A percentile compares a stretch with the other conserved stretches of the same genome.
Conservation (phyloP, 352 stramenopile species). For the Pythium scleroteichum region DNA sequence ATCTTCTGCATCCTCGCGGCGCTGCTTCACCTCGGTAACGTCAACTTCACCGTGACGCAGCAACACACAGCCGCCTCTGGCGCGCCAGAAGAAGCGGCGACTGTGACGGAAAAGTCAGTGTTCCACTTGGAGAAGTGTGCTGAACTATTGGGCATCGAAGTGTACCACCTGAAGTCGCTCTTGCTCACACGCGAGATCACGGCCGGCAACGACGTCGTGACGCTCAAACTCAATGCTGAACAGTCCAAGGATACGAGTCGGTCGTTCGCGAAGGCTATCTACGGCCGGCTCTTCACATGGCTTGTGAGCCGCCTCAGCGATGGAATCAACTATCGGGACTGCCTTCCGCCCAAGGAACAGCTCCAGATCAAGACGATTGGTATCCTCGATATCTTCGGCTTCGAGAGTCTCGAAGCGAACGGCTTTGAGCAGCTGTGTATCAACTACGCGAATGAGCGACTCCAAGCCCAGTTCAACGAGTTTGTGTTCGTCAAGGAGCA, state of each 20-base stretch:
- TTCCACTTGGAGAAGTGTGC: conserved; percentile 82
- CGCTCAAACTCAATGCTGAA: conserved; percentile 64
- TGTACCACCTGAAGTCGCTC: conserved; percentile 80
- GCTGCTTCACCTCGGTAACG: conserved; percentile 95
- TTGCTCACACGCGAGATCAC: conserved; percentile 92
- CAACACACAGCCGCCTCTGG: conserved; percentile 17
- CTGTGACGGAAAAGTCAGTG: conserved; percentile 37
- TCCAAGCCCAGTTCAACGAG: conserved; percentile 89
- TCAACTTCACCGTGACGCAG: conserved; percentile 74
- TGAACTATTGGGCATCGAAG: conserved; percentile 84
- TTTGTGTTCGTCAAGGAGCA: conserved; percentile 89
- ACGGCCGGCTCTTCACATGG: conserved; percentile 95
- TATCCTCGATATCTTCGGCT: conserved; percentile 90
- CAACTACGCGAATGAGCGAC: conserved; percentile 85
- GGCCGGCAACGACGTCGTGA: conserved; percentile 89
- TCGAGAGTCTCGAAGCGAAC: conserved; percentile 83
- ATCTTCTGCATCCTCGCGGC: conserved; percentile 86
- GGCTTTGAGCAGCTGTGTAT: conserved; percentile 88
- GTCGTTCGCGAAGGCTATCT: conserved; percentile 96
- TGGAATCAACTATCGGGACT: conserved; percentile 75
- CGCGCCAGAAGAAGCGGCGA: conserved; percentile 49
- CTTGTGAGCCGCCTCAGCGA: conserved; percentile 89
- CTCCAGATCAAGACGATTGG: conserved; percentile 70
- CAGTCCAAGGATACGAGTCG: conserved; percentile 90
- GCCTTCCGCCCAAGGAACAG: conserved; percentile 37